Percentiles rank a stretch among this genome's conserved stretches.
Evolutionary conservation across 148 eudicot genomes (phyloP).

Genomic region (Vaccinium myrtillus): DNA sequence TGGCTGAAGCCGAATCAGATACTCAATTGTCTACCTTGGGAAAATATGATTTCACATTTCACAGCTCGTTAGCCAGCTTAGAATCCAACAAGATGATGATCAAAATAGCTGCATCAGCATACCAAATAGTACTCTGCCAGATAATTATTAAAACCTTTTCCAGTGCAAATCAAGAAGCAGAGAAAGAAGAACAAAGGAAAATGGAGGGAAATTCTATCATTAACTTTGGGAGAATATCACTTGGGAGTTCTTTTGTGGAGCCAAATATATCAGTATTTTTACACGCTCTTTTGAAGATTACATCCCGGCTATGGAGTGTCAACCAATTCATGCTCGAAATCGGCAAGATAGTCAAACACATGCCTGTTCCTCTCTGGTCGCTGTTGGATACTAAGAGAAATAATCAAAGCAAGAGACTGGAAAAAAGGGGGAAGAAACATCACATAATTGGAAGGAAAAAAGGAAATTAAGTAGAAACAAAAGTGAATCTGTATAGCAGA

Average conservation of each 20-base stretch:
- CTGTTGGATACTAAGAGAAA: neutral
- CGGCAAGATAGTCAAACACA: neutral
- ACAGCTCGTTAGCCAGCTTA: neutral
- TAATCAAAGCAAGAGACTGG: neutral
- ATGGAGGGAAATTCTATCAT: neutral
- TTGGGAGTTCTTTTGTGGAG: neutral
- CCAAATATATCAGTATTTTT: neutral
- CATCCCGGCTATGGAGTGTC: neutral
- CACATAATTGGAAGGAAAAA: no score
- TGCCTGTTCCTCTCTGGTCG: neutral
- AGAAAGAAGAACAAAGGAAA: neutral
- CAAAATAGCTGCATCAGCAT: neutral
- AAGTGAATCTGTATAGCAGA: neutral
- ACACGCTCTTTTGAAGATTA: neutral
- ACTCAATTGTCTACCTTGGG: neutral
- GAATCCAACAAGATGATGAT: neutral
- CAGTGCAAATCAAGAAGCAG: neutral
- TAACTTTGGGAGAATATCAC: neutral
- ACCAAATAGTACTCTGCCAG: neutral
- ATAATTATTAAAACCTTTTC: neutral
- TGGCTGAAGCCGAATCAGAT: no score
- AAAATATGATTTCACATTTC: neutral
- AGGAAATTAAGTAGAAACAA: neutral
- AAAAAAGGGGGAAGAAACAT: neutral
- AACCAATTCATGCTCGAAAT: neutral